phyloP scores from a whole-genome alignment of 441 rosid genomes.

The Gossypium davidsonii region DNA sequence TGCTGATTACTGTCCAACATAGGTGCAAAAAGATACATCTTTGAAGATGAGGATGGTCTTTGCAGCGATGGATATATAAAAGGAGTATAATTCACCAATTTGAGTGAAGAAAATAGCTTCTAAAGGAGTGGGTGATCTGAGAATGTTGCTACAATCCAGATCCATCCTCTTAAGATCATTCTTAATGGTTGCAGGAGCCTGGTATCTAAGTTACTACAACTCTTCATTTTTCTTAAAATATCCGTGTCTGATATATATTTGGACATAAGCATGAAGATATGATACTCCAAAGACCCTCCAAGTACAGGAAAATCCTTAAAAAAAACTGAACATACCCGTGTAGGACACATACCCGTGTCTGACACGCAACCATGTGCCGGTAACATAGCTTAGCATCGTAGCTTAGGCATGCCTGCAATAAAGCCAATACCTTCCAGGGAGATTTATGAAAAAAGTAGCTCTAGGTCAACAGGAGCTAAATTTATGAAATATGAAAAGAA shows the following conservation, averaged over 20 bases:
- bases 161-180: too few species aligned
- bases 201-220: too few species aligned
- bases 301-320: too few species aligned
- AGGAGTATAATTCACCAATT: neutral
- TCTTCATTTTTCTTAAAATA: too few species aligned
- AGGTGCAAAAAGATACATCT: neutral
- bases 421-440: neutral
- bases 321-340: too few species aligned
- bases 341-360: too few species aligned
- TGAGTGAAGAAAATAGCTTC: neutral
- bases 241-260: too few species aligned
- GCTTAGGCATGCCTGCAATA: neutral
- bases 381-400: neutral
- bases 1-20: neutral
- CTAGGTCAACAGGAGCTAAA: neutral
- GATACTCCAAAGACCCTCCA: too few species aligned
- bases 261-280: too few species aligned
- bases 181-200: too few species aligned
- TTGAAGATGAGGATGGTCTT: neutral
- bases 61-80: neutral
- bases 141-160: neutral
- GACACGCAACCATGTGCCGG: too few species aligned
- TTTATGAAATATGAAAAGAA: neutral
- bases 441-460: neutral
- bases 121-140: neutral